Percentiles rank a stretch among this genome's conserved stretches.
Evolutionary conservation across 2,329 filamentous ascomycete species (phyloP).

Genomic region (Metarhizium robertsii): DNA sequence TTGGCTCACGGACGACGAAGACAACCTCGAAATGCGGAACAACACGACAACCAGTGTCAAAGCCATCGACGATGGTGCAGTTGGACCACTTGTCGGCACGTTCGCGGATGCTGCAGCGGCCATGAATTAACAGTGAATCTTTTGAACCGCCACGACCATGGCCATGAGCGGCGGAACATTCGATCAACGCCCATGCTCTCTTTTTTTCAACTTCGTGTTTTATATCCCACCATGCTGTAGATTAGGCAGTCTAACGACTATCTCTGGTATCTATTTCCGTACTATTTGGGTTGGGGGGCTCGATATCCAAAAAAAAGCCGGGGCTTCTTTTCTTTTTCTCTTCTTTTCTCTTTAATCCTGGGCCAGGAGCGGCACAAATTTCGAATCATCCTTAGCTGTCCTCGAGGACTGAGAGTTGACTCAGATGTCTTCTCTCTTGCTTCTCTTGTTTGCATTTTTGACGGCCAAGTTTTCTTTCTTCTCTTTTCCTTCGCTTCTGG

Average conservation of each 20-base stretch:
- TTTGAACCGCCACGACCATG: neutral
- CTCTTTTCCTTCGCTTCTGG: neutral
- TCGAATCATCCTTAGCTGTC: neutral
- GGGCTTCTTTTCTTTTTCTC: neutral
- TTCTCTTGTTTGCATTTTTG: neutral
- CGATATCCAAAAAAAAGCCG: neutral
- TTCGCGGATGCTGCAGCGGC: constrained; percentile 50
- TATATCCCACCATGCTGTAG: neutral
- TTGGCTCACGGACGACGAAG: constrained; percentile 44
- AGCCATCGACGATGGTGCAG: constrained; percentile 23
- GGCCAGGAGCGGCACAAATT: neutral
- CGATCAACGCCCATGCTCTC: neutral
- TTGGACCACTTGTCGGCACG: constrained; percentile 44
- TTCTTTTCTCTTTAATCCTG: neutral
- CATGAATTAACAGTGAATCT: constrained; percentile 26
- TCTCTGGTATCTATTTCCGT: neutral
- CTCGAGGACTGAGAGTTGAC: neutral
- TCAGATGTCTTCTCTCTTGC: neutral
- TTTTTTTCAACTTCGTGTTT: neutral
- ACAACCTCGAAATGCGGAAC: constrained; percentile 31
- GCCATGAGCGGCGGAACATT: neutral
- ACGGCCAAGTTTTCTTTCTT: neutral
- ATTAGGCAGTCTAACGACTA: neutral
- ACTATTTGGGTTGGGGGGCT: neutral
- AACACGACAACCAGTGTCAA: constrained; percentile 24